Evolutionary conservation across 2,329 filamentous ascomycete genomes (phyloP), one percentile per base, ranked within the genome.

Genomic region (Penicillium crustosum): DNA sequence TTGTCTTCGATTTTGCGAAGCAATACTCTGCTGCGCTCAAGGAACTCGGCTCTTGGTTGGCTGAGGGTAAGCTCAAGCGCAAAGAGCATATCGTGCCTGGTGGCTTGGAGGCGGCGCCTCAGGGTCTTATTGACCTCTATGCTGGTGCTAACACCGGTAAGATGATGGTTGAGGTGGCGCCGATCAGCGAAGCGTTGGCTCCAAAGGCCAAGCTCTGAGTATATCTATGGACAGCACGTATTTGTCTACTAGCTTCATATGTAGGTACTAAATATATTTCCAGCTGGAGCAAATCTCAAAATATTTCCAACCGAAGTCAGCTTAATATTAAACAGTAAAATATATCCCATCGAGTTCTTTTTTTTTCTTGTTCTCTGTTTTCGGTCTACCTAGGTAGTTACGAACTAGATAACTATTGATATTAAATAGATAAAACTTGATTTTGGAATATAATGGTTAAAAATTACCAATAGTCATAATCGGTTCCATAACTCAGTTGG

Each of bases 51-150:
- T 73, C 83, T 61, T 92, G 89, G 89, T 70, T 91, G n/a, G 77
- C 78, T 2, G 85, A 90, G 70, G 89, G 89, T 49, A 90, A 87
- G 76, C 73, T 93, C 61, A 85, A 89, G 81, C 77, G 86, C 57
- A 86, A 87, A 70, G 88, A 91, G 74, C 87, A 86, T 2, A 82
- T 93, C 57, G 74, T 91, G 60, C 82, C 82, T 65, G 89, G 89
- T n/a, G 89, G 89, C 0, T 74, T 92, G 13, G 76, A 78, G 57
- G 80, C 80, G 36, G 87, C 88, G 2, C 86, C 89, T 56, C 75
- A 84, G 62, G 86, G 82, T 0, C 78, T 92, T 53, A 73, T 84
- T 13, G 81, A 84, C 59, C 73, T 93, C 55, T 92, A 87, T 70
- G 79, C 83, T 49, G 89, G 89, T 41, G 77, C 80, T 17, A 93